These are phyloP conservation scores for Annulohypoxylon stygium DNA, from an alignment of 495 filamentous ascomycete genomes.

Conservation along the genomic window DNA sequence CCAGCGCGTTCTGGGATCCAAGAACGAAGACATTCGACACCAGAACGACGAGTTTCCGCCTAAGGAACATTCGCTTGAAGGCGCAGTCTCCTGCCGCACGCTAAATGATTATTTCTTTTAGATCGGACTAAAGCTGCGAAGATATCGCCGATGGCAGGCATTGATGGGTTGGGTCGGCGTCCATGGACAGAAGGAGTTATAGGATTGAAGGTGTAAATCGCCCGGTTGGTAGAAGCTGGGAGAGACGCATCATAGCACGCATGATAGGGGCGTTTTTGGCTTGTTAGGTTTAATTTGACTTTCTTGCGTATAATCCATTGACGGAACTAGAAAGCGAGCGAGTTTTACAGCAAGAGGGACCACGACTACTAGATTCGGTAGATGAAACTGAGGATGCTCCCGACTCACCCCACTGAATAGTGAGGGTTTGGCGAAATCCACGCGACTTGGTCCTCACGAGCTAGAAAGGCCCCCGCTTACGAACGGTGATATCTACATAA, in stretches of 20 bases:
- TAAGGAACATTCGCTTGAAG: conserved; percentile 26
- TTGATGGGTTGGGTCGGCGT: conserved; percentile 24
- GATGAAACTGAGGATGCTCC: neutral
- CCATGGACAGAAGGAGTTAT: conserved; percentile 12
- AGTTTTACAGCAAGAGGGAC: conserved; percentile 24
- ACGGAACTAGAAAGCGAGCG: conserved; percentile 26
- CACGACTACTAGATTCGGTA: conserved; percentile 34
- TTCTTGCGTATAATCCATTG: neutral
- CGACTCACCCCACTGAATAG: conserved; percentile 8
- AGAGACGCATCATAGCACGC: conserved; percentile 29
- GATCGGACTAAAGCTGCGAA: neutral
- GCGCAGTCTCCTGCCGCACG: conserved; percentile 2
- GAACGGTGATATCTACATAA: neutral
- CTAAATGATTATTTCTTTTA: neutral
- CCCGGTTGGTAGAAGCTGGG: conserved; percentile 21
- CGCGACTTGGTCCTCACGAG: neutral
- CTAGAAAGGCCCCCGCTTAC: neutral
- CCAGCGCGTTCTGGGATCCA: conserved; percentile 47
- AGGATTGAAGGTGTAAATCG: conserved; percentile 30
- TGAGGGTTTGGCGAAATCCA: conserved; percentile 16
- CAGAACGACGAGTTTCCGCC: conserved; percentile 12
- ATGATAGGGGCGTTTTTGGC: conserved; percentile 38
- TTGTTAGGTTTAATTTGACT: conserved; percentile 25
- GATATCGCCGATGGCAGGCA: conserved; percentile 12
- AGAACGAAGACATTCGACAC: conserved; percentile 44